These are phyloP conservation scores for Solanum clarkiae DNA, from an alignment of 257 asterid species.

Conservation along the genomic window DNA sequence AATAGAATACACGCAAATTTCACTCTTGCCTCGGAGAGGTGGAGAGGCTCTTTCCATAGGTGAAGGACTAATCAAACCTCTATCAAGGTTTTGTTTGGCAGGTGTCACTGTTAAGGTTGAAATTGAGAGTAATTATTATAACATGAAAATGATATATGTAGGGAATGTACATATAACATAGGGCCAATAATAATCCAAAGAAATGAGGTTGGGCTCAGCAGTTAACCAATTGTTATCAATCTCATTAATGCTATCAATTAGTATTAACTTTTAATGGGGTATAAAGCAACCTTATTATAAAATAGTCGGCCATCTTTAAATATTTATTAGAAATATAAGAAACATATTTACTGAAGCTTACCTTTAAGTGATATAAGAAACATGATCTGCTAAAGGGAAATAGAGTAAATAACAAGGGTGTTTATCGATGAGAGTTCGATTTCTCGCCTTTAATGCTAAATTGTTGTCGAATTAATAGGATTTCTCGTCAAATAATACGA, in stretches of 20 bases:
- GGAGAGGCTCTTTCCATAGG: neutral
- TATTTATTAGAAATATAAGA: neutral
- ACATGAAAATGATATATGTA: neutral
- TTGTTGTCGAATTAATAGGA: too few relatives aligned
- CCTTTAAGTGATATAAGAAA: neutral
- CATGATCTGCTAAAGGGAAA: neutral
- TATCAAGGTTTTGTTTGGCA: neutral
- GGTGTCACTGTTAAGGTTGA: neutral
- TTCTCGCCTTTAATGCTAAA: neutral
- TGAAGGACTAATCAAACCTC: neutral
- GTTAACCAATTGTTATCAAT: neutral
- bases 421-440: neutral
- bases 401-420: neutral
- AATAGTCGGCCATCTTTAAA: neutral
- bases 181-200: neutral
- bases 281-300: neutral
- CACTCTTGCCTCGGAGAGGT: neutral
- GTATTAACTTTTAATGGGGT: neutral
- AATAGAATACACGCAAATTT: neutral
- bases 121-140: neutral
- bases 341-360: neutral
- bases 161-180: neutral
- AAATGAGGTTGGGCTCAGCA: neutral
- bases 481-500: too few relatives aligned
- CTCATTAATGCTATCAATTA: neutral